phyloP scores from a whole-genome alignment of 208 protist genomes.

The Endotrypanum monterogeii region DNA sequence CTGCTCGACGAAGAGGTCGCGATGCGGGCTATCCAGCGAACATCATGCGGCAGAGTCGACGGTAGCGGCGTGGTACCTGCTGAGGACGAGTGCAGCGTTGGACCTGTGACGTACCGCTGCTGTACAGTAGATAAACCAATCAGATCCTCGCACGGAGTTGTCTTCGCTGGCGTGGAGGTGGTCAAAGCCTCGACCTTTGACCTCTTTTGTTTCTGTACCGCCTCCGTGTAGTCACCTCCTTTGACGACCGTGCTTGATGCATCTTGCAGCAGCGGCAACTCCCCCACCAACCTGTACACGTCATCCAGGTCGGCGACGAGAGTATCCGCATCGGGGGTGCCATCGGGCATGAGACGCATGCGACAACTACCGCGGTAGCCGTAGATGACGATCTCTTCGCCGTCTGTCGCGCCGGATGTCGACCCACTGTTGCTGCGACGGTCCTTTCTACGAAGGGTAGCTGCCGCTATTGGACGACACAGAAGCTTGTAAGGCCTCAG shows the following conservation, averaged over 20 bases:
- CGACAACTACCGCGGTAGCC: conserved; percentile 48
- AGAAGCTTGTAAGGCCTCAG: conserved; percentile 23
- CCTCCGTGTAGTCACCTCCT: background rate
- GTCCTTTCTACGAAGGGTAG: background rate
- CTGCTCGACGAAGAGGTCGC: background rate
- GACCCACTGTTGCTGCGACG: background rate
- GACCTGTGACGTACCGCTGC: conserved; percentile 30
- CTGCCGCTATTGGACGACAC: conserved; percentile 16
- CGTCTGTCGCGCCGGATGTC: background rate
- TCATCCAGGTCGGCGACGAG: conserved; percentile 35
- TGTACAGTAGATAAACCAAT: conserved; percentile 32
- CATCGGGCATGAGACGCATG: conserved; percentile 45
- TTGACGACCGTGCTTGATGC: background rate
- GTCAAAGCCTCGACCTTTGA: conserved; percentile 1
- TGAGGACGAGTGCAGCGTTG: conserved; percentile 12
- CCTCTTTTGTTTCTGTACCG: conserved; percentile 4
- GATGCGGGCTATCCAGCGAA: conserved; percentile 41
- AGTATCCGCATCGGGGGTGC: conserved; percentile 54
- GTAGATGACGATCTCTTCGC: conserved; percentile 37
- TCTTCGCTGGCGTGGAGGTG: background rate
- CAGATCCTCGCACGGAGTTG: background rate
- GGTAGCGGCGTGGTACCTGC: conserved; percentile 22
- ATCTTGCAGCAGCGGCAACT: conserved; percentile 23
- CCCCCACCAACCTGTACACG: conserved; percentile 23
- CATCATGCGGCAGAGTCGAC: conserved; percentile 45